Evolutionary conservation across 139 green algal species (phyloP).

Genomic region (Chlamydomonas applanata): DNA sequence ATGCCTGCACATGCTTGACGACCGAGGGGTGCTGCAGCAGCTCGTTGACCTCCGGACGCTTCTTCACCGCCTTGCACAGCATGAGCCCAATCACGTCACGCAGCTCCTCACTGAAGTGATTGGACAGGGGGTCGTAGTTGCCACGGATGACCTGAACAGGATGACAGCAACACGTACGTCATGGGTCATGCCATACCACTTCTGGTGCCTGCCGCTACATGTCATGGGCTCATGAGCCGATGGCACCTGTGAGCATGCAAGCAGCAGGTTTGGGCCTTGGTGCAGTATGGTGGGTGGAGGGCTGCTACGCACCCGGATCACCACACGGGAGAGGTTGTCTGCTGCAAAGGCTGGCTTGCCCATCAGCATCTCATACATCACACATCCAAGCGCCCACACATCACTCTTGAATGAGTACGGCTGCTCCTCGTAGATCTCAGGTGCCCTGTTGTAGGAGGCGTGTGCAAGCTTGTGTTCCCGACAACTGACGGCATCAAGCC

Average conservation of each 20-base stretch:
- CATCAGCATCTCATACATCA: slow-evolving; percentile 54
- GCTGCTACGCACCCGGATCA: slow-evolving; percentile 29
- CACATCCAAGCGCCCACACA: slow-evolving; percentile 54
- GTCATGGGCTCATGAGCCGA: neutral
- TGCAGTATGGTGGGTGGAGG: too few relatives aligned
- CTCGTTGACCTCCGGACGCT: slow-evolving; percentile 26
- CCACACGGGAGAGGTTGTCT: slow-evolving; percentile 38
- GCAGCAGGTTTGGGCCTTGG: neutral
- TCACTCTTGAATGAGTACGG: slow-evolving; percentile 49
- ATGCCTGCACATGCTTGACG: slow-evolving; percentile 20
- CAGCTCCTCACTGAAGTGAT: slow-evolving; percentile 22
- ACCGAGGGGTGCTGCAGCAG: slow-evolving; percentile 33
- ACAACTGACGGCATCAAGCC: too few relatives aligned
- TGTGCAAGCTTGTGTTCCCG: too few relatives aligned
- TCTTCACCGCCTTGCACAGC: slow-evolving; percentile 33
- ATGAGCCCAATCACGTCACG: slow-evolving; percentile 29
- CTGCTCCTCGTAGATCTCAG: slow-evolving; percentile 51
- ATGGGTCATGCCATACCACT: neutral
- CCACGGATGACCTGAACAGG: slow-evolving; percentile 29
- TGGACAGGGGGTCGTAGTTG: slow-evolving; percentile 39
- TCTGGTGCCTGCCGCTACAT: neutral
- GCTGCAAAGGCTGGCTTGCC: slow-evolving; percentile 40
- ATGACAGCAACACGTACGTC: neutral
- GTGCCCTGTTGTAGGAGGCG: slow-evolving; percentile 20
- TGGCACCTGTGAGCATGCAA: neutral